Evolutionary conservation across 345 rosid genomes (phyloP).

Genomic region (Heritiera fomes): DNA sequence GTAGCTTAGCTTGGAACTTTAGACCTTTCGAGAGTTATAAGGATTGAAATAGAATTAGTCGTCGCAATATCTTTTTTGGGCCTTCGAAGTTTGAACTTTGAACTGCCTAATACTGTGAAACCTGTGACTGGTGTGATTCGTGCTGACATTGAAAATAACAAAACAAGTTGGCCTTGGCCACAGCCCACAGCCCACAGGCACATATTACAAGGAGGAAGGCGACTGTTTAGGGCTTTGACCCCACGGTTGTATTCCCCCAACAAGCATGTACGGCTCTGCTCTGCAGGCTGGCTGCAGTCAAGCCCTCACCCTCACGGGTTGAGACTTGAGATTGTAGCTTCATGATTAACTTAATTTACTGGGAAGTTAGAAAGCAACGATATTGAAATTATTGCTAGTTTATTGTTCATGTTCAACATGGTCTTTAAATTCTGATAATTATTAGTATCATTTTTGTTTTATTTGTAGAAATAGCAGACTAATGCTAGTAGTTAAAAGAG

Average conservation of each 20-base stretch:
- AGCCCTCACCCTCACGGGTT: conserved; percentile 14
- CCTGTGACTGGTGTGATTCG: conserved; percentile 28
- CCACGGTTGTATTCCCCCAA: conserved; percentile 17
- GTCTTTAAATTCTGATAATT: too few relatives aligned
- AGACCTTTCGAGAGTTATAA: too few relatives aligned
- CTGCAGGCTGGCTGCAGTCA: conserved; percentile 15
- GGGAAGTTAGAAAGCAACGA: background rate
- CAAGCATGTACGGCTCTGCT: conserved; percentile 1
- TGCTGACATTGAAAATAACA: conserved; percentile 59
- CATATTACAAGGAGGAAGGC: conserved; percentile 31
- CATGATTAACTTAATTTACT: background rate
- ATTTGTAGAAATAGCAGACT: background rate
- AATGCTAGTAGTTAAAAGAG: too few relatives aligned
- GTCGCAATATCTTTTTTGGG: too few relatives aligned
- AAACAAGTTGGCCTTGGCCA: conserved; percentile 31
- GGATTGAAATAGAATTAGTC: too few relatives aligned
- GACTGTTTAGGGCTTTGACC: conserved; percentile 29
- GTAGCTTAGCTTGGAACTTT: too few relatives aligned
- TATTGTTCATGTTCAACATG: background rate
- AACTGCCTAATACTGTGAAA: background rate
- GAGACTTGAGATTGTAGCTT: background rate
- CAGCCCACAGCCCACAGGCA: conserved; percentile 27
- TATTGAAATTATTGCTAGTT: background rate
- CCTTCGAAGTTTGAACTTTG: background rate
- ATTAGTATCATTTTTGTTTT: background rate